phyloP scores from a whole-genome alignment of 1,139 yeast species.

The Nakaseomyces glabratus region DNA sequence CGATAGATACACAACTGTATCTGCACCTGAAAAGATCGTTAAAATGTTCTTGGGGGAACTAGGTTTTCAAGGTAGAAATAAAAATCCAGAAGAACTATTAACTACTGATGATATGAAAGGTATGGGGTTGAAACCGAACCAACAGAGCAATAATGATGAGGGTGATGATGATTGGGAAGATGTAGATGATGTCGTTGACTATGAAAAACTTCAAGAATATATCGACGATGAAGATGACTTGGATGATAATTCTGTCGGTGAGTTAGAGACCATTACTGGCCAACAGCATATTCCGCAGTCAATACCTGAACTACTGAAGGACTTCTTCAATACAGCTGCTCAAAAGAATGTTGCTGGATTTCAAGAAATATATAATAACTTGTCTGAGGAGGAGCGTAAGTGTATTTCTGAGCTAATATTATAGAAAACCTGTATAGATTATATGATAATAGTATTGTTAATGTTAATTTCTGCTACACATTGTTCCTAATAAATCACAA shows the following conservation, averaged over 20 bases:
- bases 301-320: conserved; percentile 40
- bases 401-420: conserved; percentile 41
- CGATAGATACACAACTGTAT: conserved; percentile 50
- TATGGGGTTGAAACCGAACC: conserved; percentile 18
- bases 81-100: conserved; percentile 32
- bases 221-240: conserved; percentile 34
- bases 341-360: conserved; percentile 46
- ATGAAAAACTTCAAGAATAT: conserved; percentile 47
- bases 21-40: conserved; percentile 65
- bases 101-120: conserved; percentile 15
- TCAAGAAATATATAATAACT: conserved; percentile 42
- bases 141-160: conserved; percentile 27
- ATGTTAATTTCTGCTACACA: no score
- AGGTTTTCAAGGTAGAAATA: conserved; percentile 46
- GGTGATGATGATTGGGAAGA: conserved; percentile 76
- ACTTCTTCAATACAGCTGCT: conserved; percentile 59
- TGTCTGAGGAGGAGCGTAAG: conserved; percentile 51
- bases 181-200: conserved; percentile 57
- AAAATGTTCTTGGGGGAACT: conserved; percentile 65
- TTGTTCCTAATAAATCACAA: no score
- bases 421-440: conserved; percentile 9
- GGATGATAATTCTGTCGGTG: conserved; percentile 23
- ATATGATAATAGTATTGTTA: not conserved
- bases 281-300: conserved; percentile 15
- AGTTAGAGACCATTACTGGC: conserved; percentile 26